Base-by-base conservation (phyloP, 305 asterid genomes). In the Plantago coronopus region DNA sequence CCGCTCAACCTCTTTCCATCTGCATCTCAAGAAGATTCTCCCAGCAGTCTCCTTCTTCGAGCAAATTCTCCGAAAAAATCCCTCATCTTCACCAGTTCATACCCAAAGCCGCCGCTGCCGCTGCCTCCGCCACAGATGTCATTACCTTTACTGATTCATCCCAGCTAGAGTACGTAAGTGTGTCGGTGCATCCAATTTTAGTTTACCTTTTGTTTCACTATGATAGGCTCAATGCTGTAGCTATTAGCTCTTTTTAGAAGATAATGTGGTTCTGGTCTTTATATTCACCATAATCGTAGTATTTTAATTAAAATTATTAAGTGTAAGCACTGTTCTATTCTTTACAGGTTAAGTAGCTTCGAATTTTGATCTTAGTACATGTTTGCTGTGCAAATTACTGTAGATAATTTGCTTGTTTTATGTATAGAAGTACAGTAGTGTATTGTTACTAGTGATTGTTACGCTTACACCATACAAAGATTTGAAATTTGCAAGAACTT, bases 31-130 rank as follows among this genome's bases (percentile, higher is more conserved):
- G 81, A 65, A 74, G 70, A 72, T 83, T 79, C 58, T 83, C 85
- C 20, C 67, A 63, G 47, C 81, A 64, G 8, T 69, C 72, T 42
- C 69, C 71, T 42, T 71, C 64, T 22, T 56, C 76, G 17, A 57
- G 63, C 16, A 70, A 72, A 15, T 5, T 17, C 48, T 25, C 59
- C 37, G 68, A 62, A 69, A 76, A 0, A 83, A 79, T 9, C 62
- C 64, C 34, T 79, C 83, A 16, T 67, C 85, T 88, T 55, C 81
- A 69, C 48, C 74, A 81, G 49, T 91, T 91, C 76, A 79, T 82
- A 72, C 82, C 89, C 70, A 81, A 82, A 76, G 86, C 89, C 69
- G 54, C 78, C 29, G 43, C 78, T 19, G 44, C 82, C 45, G n/a
- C 37, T 29, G 31, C 76, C 62, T 44, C 74, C 8, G 72, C 76